phyloP scores from a whole-genome alignment of 139 green algal genomes.

The Chlorella sp. region DNA sequence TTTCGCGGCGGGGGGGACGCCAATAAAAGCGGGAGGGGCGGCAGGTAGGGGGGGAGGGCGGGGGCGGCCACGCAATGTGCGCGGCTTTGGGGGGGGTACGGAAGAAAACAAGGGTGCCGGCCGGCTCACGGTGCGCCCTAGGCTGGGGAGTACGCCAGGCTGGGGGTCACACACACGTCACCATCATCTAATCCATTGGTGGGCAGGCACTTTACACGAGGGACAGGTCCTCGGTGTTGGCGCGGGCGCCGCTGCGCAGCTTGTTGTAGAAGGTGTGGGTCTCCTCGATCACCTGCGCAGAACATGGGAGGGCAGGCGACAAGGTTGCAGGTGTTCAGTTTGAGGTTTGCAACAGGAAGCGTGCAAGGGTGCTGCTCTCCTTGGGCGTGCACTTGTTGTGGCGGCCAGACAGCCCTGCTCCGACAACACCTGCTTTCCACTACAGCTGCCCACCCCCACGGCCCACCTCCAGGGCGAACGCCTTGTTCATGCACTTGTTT shows the following conservation, averaged over 20 bases:
- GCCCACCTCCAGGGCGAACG: conserved; percentile 71
- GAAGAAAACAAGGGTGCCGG: not conserved
- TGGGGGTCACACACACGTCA: not conserved
- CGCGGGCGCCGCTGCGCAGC: conserved; percentile 52
- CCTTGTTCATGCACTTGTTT: conserved; percentile 89
- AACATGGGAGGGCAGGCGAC: not conserved
- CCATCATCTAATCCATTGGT: not conserved
- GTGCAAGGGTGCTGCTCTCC: too few relatives aligned
- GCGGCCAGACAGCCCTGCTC: too few relatives aligned
- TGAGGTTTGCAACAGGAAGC: too few relatives aligned
- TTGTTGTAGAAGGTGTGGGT: conserved; percentile 62
- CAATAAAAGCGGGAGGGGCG: not conserved
- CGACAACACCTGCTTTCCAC: too few relatives aligned
- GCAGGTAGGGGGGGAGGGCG: not conserved
- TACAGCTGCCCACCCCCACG: too few relatives aligned
- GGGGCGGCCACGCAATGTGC: not conserved
- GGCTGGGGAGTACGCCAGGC: not conserved
- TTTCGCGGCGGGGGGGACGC: too few relatives aligned
- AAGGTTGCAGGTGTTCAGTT: too few relatives aligned
- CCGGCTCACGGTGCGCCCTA: too few relatives aligned
- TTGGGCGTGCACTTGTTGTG: too few relatives aligned
- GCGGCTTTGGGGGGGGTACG: too few relatives aligned
- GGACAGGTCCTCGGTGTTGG: conserved; percentile 64
- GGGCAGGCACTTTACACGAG: conserved; percentile 36
- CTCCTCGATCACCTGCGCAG: conserved; percentile 59